Evolutionary conservation across 306 rosid genomes (phyloP), one percentile per base, ranked within the genome.

Genomic region (apple (Malus domestica)): DNA sequence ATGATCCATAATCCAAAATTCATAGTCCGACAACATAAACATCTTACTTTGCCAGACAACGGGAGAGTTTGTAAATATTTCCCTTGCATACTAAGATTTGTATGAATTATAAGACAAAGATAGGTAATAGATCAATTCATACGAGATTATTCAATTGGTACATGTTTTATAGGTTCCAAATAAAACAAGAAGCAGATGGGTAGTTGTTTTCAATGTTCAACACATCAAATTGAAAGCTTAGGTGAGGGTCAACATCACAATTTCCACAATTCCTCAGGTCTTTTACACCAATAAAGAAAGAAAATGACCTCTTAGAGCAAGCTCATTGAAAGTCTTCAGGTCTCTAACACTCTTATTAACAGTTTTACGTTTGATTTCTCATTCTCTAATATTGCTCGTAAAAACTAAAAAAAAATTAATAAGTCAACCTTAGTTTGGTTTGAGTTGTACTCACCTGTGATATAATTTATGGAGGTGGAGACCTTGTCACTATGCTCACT

Each of bases 391-490:
- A 57, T 8, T 1, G 8, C 55, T 49, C 3, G 3, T 40, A 40
- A 40, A 40, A 40, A 8, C 11, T 8, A 40, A 40, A 40, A 40
- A 46, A 49, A 49, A 15, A 4, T 0, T 4, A 14, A 49, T 15
- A 15, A 49, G 55, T 49, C 55, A 49, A 49, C 20, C 8, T 49
- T 49, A 6, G 18, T 49, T 15, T 58, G 63, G 38, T 4, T 55
- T 55, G 29, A 52, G 73, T 54, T 72, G 54, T 30, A 65, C 87
- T 72, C 58, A 81, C 97, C 97, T 81, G 89, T 75, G 23, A 75
- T 80, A 29, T 92, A 92, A 79, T 92, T 82, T 30, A 92, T 61
- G 32, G 78, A 67, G 38, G 87, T 76, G 23, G 88, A 71, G 71
- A 75, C 71, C 80, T 82, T 88, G 77, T 85, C 82, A 40, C 68